These are phyloP conservation scores for Penicillium canescens DNA, from an alignment of 495 filamentous ascomycete genomes.

Conservation along the genomic window DNA sequence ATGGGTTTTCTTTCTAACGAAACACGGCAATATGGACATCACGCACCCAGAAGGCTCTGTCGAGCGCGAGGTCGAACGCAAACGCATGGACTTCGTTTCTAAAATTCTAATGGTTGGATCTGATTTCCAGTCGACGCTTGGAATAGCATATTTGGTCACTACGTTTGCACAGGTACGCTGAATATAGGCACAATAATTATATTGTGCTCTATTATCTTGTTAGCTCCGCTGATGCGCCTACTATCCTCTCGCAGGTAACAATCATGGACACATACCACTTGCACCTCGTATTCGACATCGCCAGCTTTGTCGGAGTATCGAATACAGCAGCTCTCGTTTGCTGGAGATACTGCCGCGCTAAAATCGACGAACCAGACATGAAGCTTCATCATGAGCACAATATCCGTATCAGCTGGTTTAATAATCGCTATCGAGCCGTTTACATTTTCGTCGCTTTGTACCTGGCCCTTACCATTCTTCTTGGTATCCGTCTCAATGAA, in stretches of 20 bases:
- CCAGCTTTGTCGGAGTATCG: conserved; percentile 37
- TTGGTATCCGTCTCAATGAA: conserved; percentile 26
- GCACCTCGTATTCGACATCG: conserved; percentile 36
- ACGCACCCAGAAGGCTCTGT: conserved; percentile 27
- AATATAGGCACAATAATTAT: no score
- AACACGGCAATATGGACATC: conserved; percentile 35
- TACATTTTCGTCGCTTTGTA: conserved; percentile 30
- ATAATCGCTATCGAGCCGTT: conserved; percentile 27
- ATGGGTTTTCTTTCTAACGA: conserved; percentile 45
- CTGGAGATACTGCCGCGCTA: conserved; percentile 26
- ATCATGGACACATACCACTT: conserved; percentile 35
- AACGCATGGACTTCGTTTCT: conserved; percentile 30
- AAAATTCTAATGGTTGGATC: conserved; percentile 38
- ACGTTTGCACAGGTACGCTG: conserved; percentile 14
- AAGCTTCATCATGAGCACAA: not conserved
- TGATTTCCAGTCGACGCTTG: conserved; percentile 29
- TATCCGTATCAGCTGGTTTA: conserved; percentile 8
- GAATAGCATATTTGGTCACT: conserved; percentile 28
- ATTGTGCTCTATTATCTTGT: no score
- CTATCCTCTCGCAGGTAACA: not conserved
- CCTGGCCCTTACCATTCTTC: conserved; percentile 31
- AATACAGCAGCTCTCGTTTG: conserved; percentile 37
- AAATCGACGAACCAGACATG: conserved; percentile 9
- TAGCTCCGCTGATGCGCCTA: not conserved
- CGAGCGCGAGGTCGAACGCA: conserved; percentile 27